Evolutionary conservation across 73 alveolate species (phyloP), one percentile per base, ranked within the genome.

Genomic region (Paramecium octaurelia): DNA sequence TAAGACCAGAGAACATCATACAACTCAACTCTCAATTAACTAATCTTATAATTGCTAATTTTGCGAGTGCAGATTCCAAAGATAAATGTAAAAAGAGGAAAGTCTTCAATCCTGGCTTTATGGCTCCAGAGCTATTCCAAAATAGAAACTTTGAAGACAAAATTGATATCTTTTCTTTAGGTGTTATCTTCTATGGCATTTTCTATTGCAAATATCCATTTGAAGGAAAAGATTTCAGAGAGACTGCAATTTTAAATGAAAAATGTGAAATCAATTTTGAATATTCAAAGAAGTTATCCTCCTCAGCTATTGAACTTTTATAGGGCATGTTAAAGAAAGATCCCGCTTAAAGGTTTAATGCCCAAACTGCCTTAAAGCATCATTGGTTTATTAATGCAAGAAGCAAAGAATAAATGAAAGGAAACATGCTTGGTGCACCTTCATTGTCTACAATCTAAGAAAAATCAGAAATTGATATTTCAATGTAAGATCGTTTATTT

Each of bases 151-250:
- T 40, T 89, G 94, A 89, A 71, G 76, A 59, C 27, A 89, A 89
- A 73, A 83, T 89, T 24, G 94, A 89, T 70, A 64, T 89, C 4
- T 89, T 89, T 40, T 89, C 94, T 0, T 16, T 89, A 29, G 94
- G 94, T 23, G 54, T 89, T 24, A 89, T 89, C 14, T 89, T 89
- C 50, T 89, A 89, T 46, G 86, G 86, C 18, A 70, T 89, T 10
- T 36, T 71, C 11, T 89, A 44, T 27, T 57, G 90, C n/a, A 77
- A 83, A 48, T 70, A 42, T 58, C 94, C 94, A 18, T 89, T 89
- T 35, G 94, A 89, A 44, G 94, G 94, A 0, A 89, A 71, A 50
- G 94, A 89, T 21, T 77, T 60, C 21, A 58, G 88, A 14, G 94
- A 89, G 12, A 89, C 85, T 23, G 68, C 50, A 14, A 44, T 23